Base-by-base conservation (phyloP, 768 basidiomycete genomes). In the Cytidiella melzeri region DNA sequence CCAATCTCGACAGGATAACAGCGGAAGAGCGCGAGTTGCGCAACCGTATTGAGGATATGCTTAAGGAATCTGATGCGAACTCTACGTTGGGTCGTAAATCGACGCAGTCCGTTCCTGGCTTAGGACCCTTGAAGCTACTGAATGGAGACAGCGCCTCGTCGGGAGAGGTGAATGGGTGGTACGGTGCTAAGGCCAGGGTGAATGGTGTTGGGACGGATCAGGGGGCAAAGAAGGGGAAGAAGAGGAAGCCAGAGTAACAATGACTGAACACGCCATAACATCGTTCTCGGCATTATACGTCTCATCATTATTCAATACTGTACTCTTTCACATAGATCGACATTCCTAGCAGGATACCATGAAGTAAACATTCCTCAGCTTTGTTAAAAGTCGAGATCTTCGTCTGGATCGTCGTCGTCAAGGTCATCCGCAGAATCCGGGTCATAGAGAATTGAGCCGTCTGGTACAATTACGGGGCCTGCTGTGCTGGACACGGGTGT, bases 391-490 rank as follows among this genome's bases (percentile, higher is more conserved):
- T 56, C 51, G 15, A 52, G 41, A 36, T 56, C 55, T 62, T 95
- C 93, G 57, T 96, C 93, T 19, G 93, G 93, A 70, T 96, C 93
- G 48, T 95, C 93, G 47, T 94, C 93, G 61, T 96, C 93, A 44
- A 94, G 79, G 56, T 96, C 93, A 60, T 96, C 93, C 23, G 87
- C 92, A 23, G 89, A 91, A 62, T 94, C 93, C 7, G 93, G 92
- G 57, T 93, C 90, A 55, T 95, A 96, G 52, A 84, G 73, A 47
- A 96, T 94, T 1, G 78, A 73, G 9, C 73, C 62, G n/a, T 53
- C 57, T 12, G 52, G 53, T 38, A 56, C 34, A 38, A 53, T 54
- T 27, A 54, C 66, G 41, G 59, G 59, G 5, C 46, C 20, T 3
- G 61, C 57, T 59, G 70, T 7, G 73, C 76, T 77, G 11, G 23